phyloP scores from a whole-genome alignment of 2,329 filamentous ascomycete genomes.

The Tolypocladium cylindrosporum region DNA sequence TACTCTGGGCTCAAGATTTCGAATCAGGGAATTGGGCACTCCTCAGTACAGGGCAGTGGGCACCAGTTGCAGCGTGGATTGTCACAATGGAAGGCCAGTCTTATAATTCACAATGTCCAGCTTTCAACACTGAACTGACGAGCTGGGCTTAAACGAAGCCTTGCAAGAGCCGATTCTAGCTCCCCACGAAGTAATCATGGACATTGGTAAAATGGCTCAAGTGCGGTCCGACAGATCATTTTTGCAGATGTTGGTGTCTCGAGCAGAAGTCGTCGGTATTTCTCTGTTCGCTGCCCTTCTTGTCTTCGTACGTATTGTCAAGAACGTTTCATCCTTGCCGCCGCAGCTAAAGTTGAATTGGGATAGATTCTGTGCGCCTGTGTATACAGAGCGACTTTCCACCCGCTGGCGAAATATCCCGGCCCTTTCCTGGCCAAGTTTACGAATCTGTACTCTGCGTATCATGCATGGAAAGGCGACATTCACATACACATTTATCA shows the following conservation, averaged over 20 bases:
- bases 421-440: conserved; percentile 23
- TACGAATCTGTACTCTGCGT: conserved; percentile 18
- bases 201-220: background rate
- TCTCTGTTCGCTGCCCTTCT: background rate
- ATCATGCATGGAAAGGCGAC: conserved; percentile 24
- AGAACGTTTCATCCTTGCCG: background rate
- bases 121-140: too few relatives aligned
- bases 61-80: background rate
- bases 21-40: background rate
- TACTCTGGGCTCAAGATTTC: background rate
- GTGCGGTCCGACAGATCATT: background rate
- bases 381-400: conserved; percentile 9
- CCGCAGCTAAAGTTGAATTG: background rate
- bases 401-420: conserved; percentile 23
- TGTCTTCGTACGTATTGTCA: background rate
- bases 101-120: background rate
- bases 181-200: background rate
- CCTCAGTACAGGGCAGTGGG: background rate
- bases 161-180: background rate
- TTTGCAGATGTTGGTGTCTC: background rate
- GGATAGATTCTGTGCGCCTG: background rate
- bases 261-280: background rate
- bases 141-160: too few relatives aligned
- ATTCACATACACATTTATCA: conserved; percentile 21
- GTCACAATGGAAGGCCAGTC: background rate